These are phyloP conservation scores for Cicer yamashitae DNA, from an alignment of 306 rosid genomes.

Conservation along the genomic window DNA sequence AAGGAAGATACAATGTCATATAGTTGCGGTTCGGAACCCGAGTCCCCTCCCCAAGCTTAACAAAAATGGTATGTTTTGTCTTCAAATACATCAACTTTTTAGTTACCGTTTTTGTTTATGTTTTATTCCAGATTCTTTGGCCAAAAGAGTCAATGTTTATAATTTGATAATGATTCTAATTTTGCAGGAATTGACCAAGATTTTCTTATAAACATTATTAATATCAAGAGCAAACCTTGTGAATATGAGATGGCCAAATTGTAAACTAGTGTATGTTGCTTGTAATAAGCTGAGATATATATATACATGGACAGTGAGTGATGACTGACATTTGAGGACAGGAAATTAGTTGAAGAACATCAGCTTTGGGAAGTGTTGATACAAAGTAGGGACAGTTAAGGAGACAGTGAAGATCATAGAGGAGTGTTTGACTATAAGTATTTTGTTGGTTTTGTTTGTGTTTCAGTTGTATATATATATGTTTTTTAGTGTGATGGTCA, in stretches of 20 bases:
- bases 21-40: constrained; percentile 90
- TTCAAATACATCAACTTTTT: background rate
- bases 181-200: constrained; percentile 63
- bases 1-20: constrained; percentile 95
- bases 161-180: constrained; percentile 8
- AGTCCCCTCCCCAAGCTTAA: constrained; percentile 79
- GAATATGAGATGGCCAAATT: constrained; percentile 63
- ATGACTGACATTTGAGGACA: constrained; percentile 58
- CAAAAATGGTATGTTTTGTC: constrained; percentile 49
- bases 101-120: no score
- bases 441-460: constrained; percentile 53
- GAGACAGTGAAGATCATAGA: constrained; percentile 44
- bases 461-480: constrained; percentile 55
- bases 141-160: background rate
- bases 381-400: constrained; percentile 52
- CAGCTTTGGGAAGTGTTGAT: constrained; percentile 46
- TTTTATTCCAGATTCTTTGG: no score
- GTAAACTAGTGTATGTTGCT: constrained; percentile 65
- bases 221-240: constrained; percentile 61
- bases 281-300: constrained; percentile 66
- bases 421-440: constrained; percentile 52
- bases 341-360: constrained; percentile 50
- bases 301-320: constrained; percentile 46
- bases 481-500: constrained; percentile 46
- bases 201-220: constrained; percentile 43